phyloP scores from a whole-genome alignment of 257 asterid genomes.

The Nicotiana undulata region DNA sequence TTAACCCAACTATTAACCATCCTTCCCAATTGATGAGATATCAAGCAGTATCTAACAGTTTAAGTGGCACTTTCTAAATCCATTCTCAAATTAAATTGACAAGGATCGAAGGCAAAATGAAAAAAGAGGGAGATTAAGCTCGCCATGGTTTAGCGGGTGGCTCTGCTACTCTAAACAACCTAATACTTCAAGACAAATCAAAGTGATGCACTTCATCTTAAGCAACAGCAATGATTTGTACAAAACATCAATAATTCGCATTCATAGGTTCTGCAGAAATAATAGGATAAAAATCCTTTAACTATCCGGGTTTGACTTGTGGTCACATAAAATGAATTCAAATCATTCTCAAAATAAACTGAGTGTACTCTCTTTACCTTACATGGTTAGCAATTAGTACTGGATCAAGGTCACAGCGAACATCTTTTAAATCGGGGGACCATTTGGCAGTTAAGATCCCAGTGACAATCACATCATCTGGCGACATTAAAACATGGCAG shows the following conservation, averaged over 20 bases:
- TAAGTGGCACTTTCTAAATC: background rate
- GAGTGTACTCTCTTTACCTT: conserved; percentile 41
- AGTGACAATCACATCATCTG: conserved; percentile 92
- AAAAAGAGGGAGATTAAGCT: background rate
- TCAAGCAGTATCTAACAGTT: background rate
- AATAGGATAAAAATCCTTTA: background rate
- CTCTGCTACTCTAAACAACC: background rate
- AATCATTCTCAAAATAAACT: background rate
- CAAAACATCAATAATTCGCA: background rate
- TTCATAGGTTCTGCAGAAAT: background rate
- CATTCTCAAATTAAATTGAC: background rate
- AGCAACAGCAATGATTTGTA: background rate
- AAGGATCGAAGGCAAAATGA: background rate
- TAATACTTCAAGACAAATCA: background rate
- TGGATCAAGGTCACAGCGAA: conserved; percentile 98
- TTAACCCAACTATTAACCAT: background rate
- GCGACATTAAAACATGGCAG: conserved; percentile 16
- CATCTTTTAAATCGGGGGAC: conserved; percentile 74
- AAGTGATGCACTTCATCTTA: background rate
- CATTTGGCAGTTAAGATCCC: conserved; percentile 91
- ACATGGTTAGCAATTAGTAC: conserved; percentile 79
- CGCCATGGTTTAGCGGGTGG: background rate
- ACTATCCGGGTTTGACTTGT: background rate
- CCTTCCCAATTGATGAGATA: background rate
- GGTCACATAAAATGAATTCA: background rate